These are phyloP conservation scores for Penicillium nucicola DNA, from an alignment of 495 filamentous ascomycete genomes.

Conservation along the genomic window DNA sequence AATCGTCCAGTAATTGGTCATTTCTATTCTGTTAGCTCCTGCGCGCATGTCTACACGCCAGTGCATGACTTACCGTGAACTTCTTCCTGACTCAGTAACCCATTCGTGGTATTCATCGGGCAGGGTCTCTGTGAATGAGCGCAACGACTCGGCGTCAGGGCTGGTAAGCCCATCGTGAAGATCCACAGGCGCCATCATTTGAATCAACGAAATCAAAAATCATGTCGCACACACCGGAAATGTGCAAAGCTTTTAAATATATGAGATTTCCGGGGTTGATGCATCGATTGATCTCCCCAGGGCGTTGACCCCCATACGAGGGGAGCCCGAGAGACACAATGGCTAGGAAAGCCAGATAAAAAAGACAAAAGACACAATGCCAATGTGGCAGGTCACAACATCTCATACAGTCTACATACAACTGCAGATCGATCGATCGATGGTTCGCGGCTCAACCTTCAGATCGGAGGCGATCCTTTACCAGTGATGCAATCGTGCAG, in stretches of 20 bases:
- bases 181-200: conserved; percentile 16
- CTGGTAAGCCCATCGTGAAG: conserved; percentile 9
- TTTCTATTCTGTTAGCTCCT: conserved; percentile 6
- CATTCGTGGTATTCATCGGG: conserved; percentile 28
- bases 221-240: background rate
- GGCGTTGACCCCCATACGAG: conserved; percentile 2
- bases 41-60: background rate
- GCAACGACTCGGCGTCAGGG: conserved; percentile 20
- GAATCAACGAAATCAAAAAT: background rate
- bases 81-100: conserved; percentile 19
- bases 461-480: conserved; percentile 12
- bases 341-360: background rate
- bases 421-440: conserved; percentile 22
- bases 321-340: background rate
- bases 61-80: conserved; percentile 12
- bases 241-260: conserved; percentile 11
- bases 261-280: conserved; percentile 11
- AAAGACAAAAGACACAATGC: background rate
- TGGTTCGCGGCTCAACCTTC: conserved; percentile 3
- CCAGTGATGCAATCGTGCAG: conserved; percentile 26
- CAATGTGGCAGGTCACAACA: conserved; percentile 19
- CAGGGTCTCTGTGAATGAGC: conserved; percentile 17
- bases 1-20: conserved; percentile 24
- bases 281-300: conserved; percentile 21
- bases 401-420: background rate